Evolutionary conservation across 78 protist genomes (phyloP), one percentile per base, ranked within the genome.

Genomic region (Planoprotostelium fungivorum): DNA sequence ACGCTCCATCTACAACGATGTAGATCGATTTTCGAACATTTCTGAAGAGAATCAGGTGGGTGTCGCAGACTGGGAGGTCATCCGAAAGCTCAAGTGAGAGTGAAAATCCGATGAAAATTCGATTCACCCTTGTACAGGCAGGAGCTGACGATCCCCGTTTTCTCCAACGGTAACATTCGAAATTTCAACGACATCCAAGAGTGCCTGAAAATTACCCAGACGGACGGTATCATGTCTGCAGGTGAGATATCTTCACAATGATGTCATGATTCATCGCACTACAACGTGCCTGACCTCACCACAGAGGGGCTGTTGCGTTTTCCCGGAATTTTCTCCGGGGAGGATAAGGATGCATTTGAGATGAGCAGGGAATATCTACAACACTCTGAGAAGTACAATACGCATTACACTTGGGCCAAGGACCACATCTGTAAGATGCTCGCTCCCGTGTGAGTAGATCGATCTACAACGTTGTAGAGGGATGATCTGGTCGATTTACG

Each of bases 171-270:
- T 0, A 88, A 93, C 51, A 93, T 95, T 37, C 10, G 28, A 1
- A 84, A 38, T 34, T 91, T 34, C 28, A 84, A 35, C 0, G 96
- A 95, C 83, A 86, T 92, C 35, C 92, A 92, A 28, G 29, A 29
- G 36, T 94, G 94, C 85, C 36, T 92, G 0, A 86, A 84, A 0
- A 84, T 31, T 28, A 94, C 95, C 25, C 85, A 83, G n/a, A 92
- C 95, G 1, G 94, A 94, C 28, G 97, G 93, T 10, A 88, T 95
- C 35, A 95, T 95, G 97, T 83, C 90, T 0, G 97, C 95, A 5
- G 90, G 91, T 0, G 93, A n/a, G n/a, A 91, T 89, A 88, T 88
- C 9, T 51, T 89, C 16, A 85, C 87, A n/a, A 73, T n/a, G 10
- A 29, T 36, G 63, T 1, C 35, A 29, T 9, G 16, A n/a, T n/a